Base-by-base conservation (phyloP, 78 protist genomes). In the Fonticula alba region DNA sequence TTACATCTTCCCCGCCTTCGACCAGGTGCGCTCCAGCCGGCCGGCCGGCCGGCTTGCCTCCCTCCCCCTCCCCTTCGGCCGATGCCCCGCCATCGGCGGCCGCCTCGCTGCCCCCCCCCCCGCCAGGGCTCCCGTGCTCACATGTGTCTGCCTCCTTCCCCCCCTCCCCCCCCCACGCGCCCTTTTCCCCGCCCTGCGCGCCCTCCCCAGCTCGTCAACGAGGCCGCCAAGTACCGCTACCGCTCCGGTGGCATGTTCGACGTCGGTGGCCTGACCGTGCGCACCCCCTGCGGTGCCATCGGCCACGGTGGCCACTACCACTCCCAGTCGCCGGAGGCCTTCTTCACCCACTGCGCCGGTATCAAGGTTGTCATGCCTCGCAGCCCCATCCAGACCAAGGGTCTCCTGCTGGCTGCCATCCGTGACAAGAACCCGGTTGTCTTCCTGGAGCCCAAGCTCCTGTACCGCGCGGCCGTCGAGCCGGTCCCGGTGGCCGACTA, bases 1-100 rank as follows among this genome's bases (percentile, higher is more conserved):
- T 70, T 93, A 92, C 73, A 89, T 92, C 29, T 89, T 83, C 72
- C 98, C 98, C 1, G 97, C 95, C 7, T 84, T 88, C 26, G 94
- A 92, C 69, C 94, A 91, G 65, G 82, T 85, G 56, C 11, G 27
- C 43, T 9, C 17, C 43, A 3, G 43, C 43, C 43, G 43, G 43
- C 43, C 43, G 43, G 43, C 43, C 43, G 17, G n/a, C n/a, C n/a
- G n/a, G n/a, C n/a, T n/a, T n/a, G n/a, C n/a, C n/a, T n/a, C n/a
- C n/a, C n/a, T n/a, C n/a, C n/a, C n/a, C n/a, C n/a, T n/a, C n/a
- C n/a, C n/a, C n/a, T n/a, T n/a, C n/a, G n/a, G n/a, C n/a, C n/a
- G n/a, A n/a, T n/a, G n/a, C n/a, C n/a, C n/a, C n/a, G n/a, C n/a
- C n/a, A n/a, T n/a, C n/a, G n/a, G n/a, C n/a, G n/a, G n/a, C n/a